phyloP scores from a whole-genome alignment of 208 protist genomes.

The Wallacemonas sp. region DNA sequence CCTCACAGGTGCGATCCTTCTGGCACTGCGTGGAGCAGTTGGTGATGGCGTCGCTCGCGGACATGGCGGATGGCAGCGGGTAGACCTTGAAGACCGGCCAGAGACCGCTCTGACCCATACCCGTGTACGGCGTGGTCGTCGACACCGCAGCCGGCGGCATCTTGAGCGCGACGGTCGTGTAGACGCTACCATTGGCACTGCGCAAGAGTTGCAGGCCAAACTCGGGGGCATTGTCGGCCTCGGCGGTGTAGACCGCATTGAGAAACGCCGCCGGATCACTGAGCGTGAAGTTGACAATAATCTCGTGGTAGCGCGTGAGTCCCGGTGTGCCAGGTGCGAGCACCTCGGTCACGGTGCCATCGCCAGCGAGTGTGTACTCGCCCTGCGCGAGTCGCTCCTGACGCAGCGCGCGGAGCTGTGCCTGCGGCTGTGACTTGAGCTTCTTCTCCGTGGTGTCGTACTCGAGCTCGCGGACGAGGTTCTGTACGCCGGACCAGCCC shows the following conservation, averaged over 20 bases:
- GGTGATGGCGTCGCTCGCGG: not conserved
- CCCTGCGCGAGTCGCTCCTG: slow-evolving; percentile 12
- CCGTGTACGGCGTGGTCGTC: slow-evolving; percentile 11
- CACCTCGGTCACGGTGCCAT: slow-evolving; percentile 6
- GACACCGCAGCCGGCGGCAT: slow-evolving; percentile 34
- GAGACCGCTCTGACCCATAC: slow-evolving; percentile 21
- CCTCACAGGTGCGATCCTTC: slow-evolving; percentile 33
- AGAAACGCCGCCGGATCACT: slow-evolving; percentile 26
- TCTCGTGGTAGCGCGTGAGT: slow-evolving; percentile 42
- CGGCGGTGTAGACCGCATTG: slow-evolving; percentile 21
- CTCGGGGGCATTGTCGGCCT: slow-evolving; percentile 28
- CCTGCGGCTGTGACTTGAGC: slow-evolving; percentile 39
- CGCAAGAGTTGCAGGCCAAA: slow-evolving; percentile 35
- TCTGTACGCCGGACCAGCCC: slow-evolving; percentile 55
- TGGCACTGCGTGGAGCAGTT: slow-evolving; percentile 43
- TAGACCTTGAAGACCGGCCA: slow-evolving; percentile 33
- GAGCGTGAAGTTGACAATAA: slow-evolving; percentile 40
- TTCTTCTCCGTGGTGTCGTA: slow-evolving; percentile 47
- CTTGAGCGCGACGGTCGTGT: slow-evolving; percentile 35
- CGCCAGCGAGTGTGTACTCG: not conserved
- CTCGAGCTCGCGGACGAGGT: slow-evolving; percentile 41
- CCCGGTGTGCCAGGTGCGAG: slow-evolving; percentile 18
- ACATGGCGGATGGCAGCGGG: slow-evolving; percentile 2
- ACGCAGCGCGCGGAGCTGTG: slow-evolving; percentile 40
- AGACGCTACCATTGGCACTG: slow-evolving; percentile 21